Evolutionary conservation across 1,284 basidiomycete species (phyloP), one percentile per base, ranked within the genome.

Genomic region (Pascua guehoae): DNA sequence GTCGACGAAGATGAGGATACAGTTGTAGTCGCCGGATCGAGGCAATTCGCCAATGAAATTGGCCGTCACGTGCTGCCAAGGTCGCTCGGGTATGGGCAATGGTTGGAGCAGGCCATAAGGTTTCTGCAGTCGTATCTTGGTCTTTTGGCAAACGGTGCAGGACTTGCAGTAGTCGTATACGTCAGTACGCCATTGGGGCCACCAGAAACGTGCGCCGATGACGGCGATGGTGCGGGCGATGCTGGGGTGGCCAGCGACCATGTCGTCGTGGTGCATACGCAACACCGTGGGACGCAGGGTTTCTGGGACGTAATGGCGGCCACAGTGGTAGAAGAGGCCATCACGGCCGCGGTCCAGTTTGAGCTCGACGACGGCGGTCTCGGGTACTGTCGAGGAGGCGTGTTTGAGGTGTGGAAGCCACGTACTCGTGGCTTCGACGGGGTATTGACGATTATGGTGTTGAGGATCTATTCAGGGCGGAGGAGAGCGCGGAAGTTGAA

Each of bases 21-120:
- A 56, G 54, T 79, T 66, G 61, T 54, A 79, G 2, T 76, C 74
- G 4, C 67, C 10, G 0, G 73, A 76, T 8, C 9, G 8, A 0
- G 81, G 82, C 0, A 84, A 67, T 17, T 75, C 71, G 7, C 71
- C 70, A 37, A 84, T 81, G 49, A 79, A 72, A 58, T 84, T 81
- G 73, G 82, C 75, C 0, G 77, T 76, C 7, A 83, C 69, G 0
- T 76, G 17, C 5, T 8, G 4, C 47, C 47, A 54, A 11, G 53
- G 41, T 8, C 15, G 40, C 8, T 58, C 8, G 5, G 80, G 78
- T 12, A 81, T 72, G 1, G 67, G 68, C n/a, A 80, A 66, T 0
- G 77, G 75, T 53, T 72, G 62, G 11, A 83, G 65, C 0, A 68
- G 47, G 1, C 81, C 80, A 42, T 66, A 63, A 5, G 67, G 67